Conservation (phyloP, 371 early-diverging fungal genomes). For the Mucor mucedo region DNA sequence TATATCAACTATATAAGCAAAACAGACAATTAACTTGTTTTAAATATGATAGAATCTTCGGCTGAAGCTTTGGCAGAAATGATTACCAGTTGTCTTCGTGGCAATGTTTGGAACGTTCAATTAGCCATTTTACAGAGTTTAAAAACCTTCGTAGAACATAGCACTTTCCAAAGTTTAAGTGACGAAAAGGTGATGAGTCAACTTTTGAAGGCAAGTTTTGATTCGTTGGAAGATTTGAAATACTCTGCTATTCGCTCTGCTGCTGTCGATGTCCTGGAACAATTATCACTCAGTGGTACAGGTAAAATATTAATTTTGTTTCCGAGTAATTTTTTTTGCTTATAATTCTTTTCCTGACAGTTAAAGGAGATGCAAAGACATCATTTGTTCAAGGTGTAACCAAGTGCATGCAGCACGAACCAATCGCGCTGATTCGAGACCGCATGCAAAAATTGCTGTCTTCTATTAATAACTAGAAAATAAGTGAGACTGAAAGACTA, state of each 20-base stretch:
- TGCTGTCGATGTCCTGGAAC: conserved; percentile 41
- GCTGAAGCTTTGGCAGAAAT: conserved; percentile 35
- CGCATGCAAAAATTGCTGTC: conserved; percentile 24
- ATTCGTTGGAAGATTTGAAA: conserved; percentile 41
- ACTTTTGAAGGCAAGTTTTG: conserved; percentile 24
- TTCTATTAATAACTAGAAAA: not conserved
- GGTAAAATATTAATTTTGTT: conserved; percentile 16
- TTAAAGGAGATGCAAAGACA: conserved; percentile 20
- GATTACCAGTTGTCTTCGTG: conserved; percentile 48
- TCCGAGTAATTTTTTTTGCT: not conserved
- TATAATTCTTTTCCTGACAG: conserved; percentile 8
- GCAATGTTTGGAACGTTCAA: conserved; percentile 79
- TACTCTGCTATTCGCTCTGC: conserved; percentile 56
- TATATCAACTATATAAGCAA: not conserved
- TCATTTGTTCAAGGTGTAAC: conserved; percentile 8
- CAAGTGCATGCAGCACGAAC: conserved; percentile 25
- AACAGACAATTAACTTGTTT: not conserved
- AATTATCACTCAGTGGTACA: conserved; percentile 8
- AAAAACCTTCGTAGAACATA: conserved; percentile 48
- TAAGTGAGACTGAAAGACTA: too few species aligned
- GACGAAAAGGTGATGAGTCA: conserved; percentile 1
- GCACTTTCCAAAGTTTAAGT: conserved; percentile 10
- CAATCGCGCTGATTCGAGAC: conserved; percentile 29
- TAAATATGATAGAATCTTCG: conserved; percentile 12
- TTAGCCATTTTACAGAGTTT: conserved; percentile 66